A percentile compares a stretch with the other conserved stretches of the same genome.
Conservation (phyloP, 345 rosid genomes). For the Lepidium aucheri region DNA sequence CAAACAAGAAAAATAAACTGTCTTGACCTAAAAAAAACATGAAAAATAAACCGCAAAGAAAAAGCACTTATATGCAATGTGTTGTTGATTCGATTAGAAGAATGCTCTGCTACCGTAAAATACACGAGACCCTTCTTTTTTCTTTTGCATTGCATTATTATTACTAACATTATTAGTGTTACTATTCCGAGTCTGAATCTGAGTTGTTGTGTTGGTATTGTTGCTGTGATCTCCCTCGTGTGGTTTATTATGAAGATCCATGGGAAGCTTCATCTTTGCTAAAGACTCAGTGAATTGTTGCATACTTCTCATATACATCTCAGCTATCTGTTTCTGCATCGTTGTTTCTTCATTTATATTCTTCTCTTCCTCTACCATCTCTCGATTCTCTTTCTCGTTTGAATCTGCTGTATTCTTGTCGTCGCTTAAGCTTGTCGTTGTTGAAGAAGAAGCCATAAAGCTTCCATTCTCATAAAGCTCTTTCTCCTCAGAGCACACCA, state of each 20-base stretch:
- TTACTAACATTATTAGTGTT: neutral
- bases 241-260: slow-evolving; percentile 32
- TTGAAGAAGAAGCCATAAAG: slow-evolving; percentile 61
- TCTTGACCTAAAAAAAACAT: too few relatives aligned
- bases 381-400: slow-evolving; percentile 39
- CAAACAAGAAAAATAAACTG: neutral
- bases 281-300: slow-evolving; percentile 85
- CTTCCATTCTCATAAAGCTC: slow-evolving; percentile 36
- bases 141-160: slow-evolving; percentile 42
- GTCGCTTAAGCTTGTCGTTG: slow-evolving; percentile 70
- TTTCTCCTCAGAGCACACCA: slow-evolving; percentile 36
- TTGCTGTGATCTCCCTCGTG: slow-evolving; percentile 33
- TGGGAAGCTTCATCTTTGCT: slow-evolving; percentile 88
- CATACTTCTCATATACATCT: slow-evolving; percentile 98
- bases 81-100: slow-evolving; percentile 39
- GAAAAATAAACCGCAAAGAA: neutral
- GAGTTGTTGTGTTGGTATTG: slow-evolving; percentile 3
- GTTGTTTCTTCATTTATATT: slow-evolving; percentile 63
- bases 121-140: slow-evolving; percentile 80
- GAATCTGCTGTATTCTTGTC: slow-evolving; percentile 64
- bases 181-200: slow-evolving; percentile 32
- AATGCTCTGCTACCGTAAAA: slow-evolving; percentile 96
- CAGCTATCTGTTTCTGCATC: slow-evolving; percentile 92
- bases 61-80: slow-evolving; percentile 7
- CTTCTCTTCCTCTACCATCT: slow-evolving; percentile 42